Percentiles rank a stretch among this genome's conserved stretches.
These are phyloP conservation scores for Xylariaceae sp. DNA, from an alignment of 2,329 filamentous ascomycete species.

Conservation along the genomic window DNA sequence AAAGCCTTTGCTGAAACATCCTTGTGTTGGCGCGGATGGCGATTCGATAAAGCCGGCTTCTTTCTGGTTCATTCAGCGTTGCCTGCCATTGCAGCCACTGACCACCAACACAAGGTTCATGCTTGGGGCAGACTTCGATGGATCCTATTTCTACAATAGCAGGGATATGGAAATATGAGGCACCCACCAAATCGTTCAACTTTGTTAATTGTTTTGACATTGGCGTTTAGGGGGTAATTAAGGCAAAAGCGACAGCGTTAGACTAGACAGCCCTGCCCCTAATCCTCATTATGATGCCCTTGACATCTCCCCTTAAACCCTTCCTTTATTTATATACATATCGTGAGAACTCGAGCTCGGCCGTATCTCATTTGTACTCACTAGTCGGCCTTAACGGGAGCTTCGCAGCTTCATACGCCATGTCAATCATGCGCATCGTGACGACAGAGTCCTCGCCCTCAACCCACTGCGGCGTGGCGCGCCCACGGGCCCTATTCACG, in stretches of 20 bases:
- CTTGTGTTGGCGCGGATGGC: no score
- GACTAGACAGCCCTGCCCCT: background rate
- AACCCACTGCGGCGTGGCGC: conserved; percentile 45
- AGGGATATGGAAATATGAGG: no score
- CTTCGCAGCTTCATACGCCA: conserved; percentile 45
- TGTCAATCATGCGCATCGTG: conserved; percentile 48
- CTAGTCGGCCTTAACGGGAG: conserved; percentile 40
- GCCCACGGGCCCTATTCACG: conserved; percentile 45
- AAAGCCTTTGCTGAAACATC: no score
- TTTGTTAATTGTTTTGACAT: background rate
- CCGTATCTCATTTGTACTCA: conserved; percentile 6
- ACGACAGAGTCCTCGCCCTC: conserved; percentile 43
- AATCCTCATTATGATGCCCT: background rate
- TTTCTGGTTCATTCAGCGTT: no score
- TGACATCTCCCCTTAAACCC: background rate
- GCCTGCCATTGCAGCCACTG: no score
- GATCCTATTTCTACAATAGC: no score
- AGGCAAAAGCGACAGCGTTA: background rate
- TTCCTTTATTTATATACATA: background rate
- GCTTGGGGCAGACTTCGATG: no score
- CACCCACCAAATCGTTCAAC: no score
- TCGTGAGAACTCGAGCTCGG: background rate
- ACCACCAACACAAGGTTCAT: no score
- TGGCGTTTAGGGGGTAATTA: background rate
- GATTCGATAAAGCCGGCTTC: no score